Base-by-base conservation (phyloP, 2,329 filamentous ascomycete species). In the Cladophialophora bantiana region DNA sequence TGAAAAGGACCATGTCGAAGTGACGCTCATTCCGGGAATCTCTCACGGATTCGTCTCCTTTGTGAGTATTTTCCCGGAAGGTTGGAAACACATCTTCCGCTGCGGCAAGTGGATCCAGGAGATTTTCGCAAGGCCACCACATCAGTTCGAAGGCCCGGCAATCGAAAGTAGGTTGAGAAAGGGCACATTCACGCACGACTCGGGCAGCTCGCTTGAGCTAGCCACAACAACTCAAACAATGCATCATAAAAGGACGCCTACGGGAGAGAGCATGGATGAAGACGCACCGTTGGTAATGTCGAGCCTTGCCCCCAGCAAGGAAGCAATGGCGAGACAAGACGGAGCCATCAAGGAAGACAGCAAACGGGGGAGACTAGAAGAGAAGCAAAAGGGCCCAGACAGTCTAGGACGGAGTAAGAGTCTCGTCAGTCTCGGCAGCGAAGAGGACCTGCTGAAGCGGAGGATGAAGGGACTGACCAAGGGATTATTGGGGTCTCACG, bases 41-140 rank as follows among this genome's bases (percentile, higher is more conserved):
- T 93, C 89, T 3, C 95, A 99, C 74, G 95, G 95, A 0, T 99
- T 99, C 78, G 80, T 97, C 73, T 94, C 97, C 75, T 97, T 99
- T 75, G 92, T 93, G 0, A 84, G 87, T 0, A 83, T 97, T 3
- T 99, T 96, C 73, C 93, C 93, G 0, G 92, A 95, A 7, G 94
- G 92, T 0, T 96, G 93, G 92, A 90, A 90, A 74, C 90, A 96
- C 75, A 91, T 98, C 73, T 88, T 90, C 70, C 86, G 90, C 38
- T 92, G 91, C 69, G 90, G 88, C 0, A 81, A 84, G 15, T 98
- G 94, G 94, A 93, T 97, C 72, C 85, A 89, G 55, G 89, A 93
- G 34, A 84, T 93, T 0, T 94, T 97, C 58, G 79, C 79, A 63
- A 82, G 78, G 40, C 86, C 72, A 13, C 76, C 75, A 67, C 80